phyloP scores from a whole-genome alignment of 192 early-diverging fungal species.

The Lunasporangiospora selenospora region DNA sequence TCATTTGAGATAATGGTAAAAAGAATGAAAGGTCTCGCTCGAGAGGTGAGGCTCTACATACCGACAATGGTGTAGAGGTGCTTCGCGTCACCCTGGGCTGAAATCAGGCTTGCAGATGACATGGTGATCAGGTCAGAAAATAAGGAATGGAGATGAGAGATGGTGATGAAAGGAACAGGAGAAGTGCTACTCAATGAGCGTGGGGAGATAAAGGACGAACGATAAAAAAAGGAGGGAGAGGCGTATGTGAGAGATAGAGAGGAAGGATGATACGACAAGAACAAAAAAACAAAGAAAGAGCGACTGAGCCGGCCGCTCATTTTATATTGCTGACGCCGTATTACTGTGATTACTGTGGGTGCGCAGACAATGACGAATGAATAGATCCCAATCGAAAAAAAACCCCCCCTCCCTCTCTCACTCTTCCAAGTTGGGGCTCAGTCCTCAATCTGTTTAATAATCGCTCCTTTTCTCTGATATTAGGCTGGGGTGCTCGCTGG shows the following conservation, averaged over 20 bases:
- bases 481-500: too few species aligned
- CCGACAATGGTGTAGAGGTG: conserved; percentile 44
- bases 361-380: too few species aligned
- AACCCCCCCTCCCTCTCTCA: too few species aligned
- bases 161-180: background rate
- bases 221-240: conserved; percentile 3
- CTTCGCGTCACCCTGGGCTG: conserved; percentile 11
- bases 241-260: background rate
- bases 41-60: background rate
- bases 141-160: background rate
- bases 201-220: background rate
- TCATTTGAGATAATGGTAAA: too few species aligned
- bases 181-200: too few species aligned
- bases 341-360: too few species aligned
- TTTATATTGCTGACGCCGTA: conserved; percentile 5
- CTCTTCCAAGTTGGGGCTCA: too few species aligned
- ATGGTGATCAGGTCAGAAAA: background rate
- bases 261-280: too few species aligned
- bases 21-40: too few species aligned
- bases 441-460: too few species aligned
- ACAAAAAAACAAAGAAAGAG: background rate
- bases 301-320: background rate
- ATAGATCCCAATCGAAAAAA: too few species aligned
- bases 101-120: conserved; percentile 8
- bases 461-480: too few species aligned